Base-by-base conservation (phyloP, 179 eudicot genomes). In the Heliamphora ciliata region DNA sequence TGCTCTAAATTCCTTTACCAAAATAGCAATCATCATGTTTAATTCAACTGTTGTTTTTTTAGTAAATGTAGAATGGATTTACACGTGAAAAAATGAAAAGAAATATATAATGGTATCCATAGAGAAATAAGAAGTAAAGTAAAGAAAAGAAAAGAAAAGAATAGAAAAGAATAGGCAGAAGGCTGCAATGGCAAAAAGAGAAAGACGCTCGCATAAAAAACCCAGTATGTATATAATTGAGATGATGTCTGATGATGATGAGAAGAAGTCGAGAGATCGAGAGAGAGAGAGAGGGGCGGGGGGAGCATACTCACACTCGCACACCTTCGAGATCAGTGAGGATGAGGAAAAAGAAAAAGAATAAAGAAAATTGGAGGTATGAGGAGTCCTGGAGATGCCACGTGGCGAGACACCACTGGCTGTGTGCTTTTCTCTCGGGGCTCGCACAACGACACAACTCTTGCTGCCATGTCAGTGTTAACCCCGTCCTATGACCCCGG, bases 391-490 rank as follows among this genome's bases (percentile, higher is more conserved):
- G 59, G 81, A 44, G 40, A n/a, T 24, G 74, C 88, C 88, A 86
- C 88, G 88, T 86, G 88, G 86, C 72, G 46, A 24, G 67, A 54
- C 5, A 15, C 59, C n/a, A 86, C 46, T 86, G 87, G 89, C 4
- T 71, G 77, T 6, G 76, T 60, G 82, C 56, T 48, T 58, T 74
- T 81, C 59, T 48, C 81, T 44, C 81, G 79, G 31, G 83, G 83
- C 64, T 61, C 76, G 71, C 88, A 81, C 79, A 78, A 61, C 65
- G 77, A 67, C 65, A 44, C 80, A 81, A 78, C 70, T 74, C 85
- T 82, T 65, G 79, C 84, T 84, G 85, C 87, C 83, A 68, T 86
- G 88, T 84, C 88, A 86, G 83, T 86, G 77, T 80, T 79, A 78
- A 63, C 81, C 81, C 79, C 85, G 82, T 76, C 81, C 81, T 70